These are phyloP conservation scores for Salix arbutifolia DNA, from an alignment of 345 rosid species.

Conservation along the genomic window DNA sequence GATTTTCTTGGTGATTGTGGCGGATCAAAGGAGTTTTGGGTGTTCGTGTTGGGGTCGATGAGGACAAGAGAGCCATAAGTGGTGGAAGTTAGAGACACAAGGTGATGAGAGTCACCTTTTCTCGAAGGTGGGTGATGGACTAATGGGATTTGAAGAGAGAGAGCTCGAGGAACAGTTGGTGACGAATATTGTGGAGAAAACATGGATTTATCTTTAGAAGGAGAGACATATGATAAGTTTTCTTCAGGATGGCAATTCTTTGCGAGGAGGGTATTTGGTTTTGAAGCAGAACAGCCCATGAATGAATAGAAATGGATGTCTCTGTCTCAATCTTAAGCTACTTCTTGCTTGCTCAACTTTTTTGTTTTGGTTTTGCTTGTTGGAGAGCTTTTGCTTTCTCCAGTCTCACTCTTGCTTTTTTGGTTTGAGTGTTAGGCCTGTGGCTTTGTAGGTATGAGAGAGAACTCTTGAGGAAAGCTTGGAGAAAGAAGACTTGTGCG, in stretches of 20 bases:
- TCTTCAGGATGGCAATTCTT: slow-evolving; percentile 11
- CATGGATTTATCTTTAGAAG: slow-evolving; percentile 17
- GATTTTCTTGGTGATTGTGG: slow-evolving; percentile 19
- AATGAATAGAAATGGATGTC: slow-evolving; percentile 20
- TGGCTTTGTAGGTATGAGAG: neutral
- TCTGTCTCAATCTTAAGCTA: neutral
- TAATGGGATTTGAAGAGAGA: slow-evolving; percentile 61
- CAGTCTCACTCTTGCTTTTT: neutral
- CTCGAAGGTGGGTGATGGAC: slow-evolving; percentile 83
- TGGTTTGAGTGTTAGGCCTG: neutral
- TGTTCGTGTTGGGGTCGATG: slow-evolving; percentile 29
- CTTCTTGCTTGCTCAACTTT: neutral
- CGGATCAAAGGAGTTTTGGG: slow-evolving; percentile 23
- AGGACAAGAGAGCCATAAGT: slow-evolving; percentile 77
- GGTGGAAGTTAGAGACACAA: slow-evolving; percentile 78
- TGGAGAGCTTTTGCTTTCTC: neutral
- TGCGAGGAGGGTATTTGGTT: slow-evolving; percentile 22
- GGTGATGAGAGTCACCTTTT: slow-evolving; percentile 86
- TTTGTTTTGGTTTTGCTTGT: neutral
- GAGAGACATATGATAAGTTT: slow-evolving; percentile 10
- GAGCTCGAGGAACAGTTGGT: slow-evolving; percentile 36
- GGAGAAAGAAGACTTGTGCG: slow-evolving; percentile 1
- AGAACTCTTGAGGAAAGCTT: slow-evolving; percentile 5
- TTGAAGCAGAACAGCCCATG: slow-evolving; percentile 84
- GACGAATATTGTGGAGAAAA: slow-evolving; percentile 14